Conservation (phyloP, 2,329 filamentous ascomycete species). For the Aureobasidium sp. region DNA sequence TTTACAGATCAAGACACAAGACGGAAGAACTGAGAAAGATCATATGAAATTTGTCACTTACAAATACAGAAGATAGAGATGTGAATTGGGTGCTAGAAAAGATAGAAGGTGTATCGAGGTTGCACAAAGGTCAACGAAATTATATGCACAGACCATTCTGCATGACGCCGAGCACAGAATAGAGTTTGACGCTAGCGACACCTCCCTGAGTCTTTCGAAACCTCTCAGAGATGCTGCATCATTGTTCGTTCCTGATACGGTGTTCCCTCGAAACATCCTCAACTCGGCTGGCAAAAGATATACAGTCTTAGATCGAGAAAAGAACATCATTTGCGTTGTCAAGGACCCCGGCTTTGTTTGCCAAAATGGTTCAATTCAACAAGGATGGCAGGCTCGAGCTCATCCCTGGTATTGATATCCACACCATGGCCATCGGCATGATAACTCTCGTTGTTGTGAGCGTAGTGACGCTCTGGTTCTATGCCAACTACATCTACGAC, state of each 20-base stretch:
- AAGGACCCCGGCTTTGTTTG: neutral
- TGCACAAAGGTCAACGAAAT: conserved; percentile 1
- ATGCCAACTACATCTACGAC: conserved; percentile 11
- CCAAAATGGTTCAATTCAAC: neutral
- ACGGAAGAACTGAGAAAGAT: neutral
- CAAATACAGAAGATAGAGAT: neutral
- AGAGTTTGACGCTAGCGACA: conserved; percentile 1
- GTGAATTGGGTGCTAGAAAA: neutral
- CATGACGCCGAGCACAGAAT: conserved; percentile 3
- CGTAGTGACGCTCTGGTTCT: conserved; percentile 3
- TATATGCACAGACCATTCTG: neutral
- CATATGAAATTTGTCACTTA: neutral
- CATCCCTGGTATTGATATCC: conserved; percentile 6
- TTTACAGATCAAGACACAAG: neutral
- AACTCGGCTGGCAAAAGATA: neutral
- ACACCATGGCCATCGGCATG: conserved; percentile 8
- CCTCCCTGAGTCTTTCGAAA: conserved; percentile 8
- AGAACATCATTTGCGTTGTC: neutral
- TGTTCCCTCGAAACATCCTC: neutral
- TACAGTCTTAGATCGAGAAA: neutral
- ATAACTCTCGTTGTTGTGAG: conserved; percentile 3
- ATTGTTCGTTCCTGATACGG: neutral
- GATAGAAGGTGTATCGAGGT: neutral
- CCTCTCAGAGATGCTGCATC: neutral
- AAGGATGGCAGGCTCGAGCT: conserved; percentile 8